A percentile compares a stretch with the other conserved stretches of the same genome.
Conservation (phyloP, 176 grass and related monocot species). For the maize (Zea mays) region Zm-B73-REFERENCE-NAM-5.0 NC_050103.1:121829501-121830000, state of each 20-base stretch:
- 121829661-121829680: slow-evolving; percentile 68
- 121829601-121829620: background rate
- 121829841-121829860: slow-evolving; percentile 18
- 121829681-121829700: slow-evolving; percentile 72
- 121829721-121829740: slow-evolving; percentile 65
- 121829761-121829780: background rate
- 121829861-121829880: slow-evolving; percentile 56
- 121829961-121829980: no score
- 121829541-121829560: no score
- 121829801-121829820: no score
- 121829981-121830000: no score
- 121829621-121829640: background rate
- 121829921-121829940: background rate
- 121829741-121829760: slow-evolving; percentile 31
- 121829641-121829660: slow-evolving; percentile 69
- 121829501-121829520: slow-evolving; percentile 48
- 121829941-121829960: slow-evolving; percentile 32
- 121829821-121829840: no score
- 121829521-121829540: background rate
- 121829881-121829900: slow-evolving; percentile 21
- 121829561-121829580: no score
- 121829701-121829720: slow-evolving; percentile 61
- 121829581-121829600: no score
- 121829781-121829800: no score
- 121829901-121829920: no score